These are phyloP conservation scores for Raddia guianensis DNA, from an alignment of 176 grass and related monocot genomes.

Conservation along the genomic window DNA sequence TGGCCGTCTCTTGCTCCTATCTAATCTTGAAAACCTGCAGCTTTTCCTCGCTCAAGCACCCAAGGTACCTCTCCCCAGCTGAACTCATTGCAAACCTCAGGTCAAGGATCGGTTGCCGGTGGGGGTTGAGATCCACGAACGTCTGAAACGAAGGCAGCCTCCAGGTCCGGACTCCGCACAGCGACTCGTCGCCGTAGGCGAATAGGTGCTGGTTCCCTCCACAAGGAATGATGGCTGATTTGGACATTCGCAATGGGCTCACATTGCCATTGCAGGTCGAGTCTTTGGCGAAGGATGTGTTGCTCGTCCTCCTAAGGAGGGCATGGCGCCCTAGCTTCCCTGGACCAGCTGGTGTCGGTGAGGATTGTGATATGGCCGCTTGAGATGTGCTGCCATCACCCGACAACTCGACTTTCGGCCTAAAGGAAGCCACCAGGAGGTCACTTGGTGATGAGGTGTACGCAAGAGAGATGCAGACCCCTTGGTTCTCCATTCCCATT, in stretches of 20 bases:
- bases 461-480: conserved; percentile 84
- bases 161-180: conserved; percentile 61
- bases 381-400: conserved; percentile 52
- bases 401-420: conserved; percentile 64
- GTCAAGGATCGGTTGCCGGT: conserved; percentile 83
- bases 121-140: conserved; percentile 53
- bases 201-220: conserved; percentile 58
- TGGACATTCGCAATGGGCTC: conserved; percentile 78
- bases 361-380: conserved; percentile 38
- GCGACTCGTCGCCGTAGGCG: conserved; percentile 70
- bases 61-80: conserved; percentile 57
- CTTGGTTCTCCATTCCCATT: conserved; percentile 52
- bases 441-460: conserved; percentile 47
- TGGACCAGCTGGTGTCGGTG: conserved; percentile 29
- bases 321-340: conserved; percentile 68
- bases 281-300: conserved; percentile 46
- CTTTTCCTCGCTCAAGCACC: conserved; percentile 76
- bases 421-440: conserved; percentile 70
- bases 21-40: conserved; percentile 60
- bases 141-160: conserved; percentile 62
- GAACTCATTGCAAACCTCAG: no score
- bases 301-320: conserved; percentile 51
- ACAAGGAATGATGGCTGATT: conserved; percentile 64
- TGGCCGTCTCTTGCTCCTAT: neutral
- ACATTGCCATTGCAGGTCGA: conserved; percentile 50